phyloP scores from a whole-genome alignment of 1,139 yeast species.

The Kurtzmaniella quercitrusa region DNA sequence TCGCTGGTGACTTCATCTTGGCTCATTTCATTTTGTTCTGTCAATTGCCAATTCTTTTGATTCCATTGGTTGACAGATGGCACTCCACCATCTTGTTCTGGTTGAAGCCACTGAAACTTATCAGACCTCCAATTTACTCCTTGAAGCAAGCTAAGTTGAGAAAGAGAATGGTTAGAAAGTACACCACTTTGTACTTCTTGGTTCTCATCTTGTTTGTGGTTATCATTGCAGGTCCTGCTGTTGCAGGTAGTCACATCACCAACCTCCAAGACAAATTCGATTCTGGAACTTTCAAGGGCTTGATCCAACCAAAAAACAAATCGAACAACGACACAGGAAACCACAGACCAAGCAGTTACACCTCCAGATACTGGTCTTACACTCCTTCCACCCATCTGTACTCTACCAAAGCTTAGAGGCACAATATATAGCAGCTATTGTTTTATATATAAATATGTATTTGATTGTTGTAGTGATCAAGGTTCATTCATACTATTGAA shows the following conservation, averaged over 20 bases:
- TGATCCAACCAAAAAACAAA: conserved; percentile 85
- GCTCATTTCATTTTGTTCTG: conserved; percentile 86
- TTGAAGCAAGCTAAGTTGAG: conserved; percentile 96
- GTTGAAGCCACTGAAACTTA: conserved; percentile 97
- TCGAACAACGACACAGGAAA: conserved; percentile 80
- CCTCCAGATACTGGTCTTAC: conserved; percentile 51
- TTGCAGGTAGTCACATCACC: conserved; percentile 46
- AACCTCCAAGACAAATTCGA: conserved; percentile 20
- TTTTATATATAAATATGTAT: conserved; percentile 6
- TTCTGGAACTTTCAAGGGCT: conserved; percentile 50
- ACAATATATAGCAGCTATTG: conserved; percentile 6
- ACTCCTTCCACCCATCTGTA: conserved; percentile 53
- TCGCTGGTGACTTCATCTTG: conserved; percentile 92
- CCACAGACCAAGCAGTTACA: conserved; percentile 43
- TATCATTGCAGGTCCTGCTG: conserved; percentile 90
- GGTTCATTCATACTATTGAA: background rate
- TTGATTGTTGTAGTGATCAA: too few species aligned
- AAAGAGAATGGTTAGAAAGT: conserved; percentile 97
- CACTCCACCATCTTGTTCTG: conserved; percentile 98
- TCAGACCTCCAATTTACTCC: conserved; percentile 97
- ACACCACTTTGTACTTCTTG: conserved; percentile 75
- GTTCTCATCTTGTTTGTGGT: conserved; percentile 68
- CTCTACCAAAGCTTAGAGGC: conserved; percentile 54
- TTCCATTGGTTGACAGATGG: conserved; percentile 95
- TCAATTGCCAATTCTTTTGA: conserved; percentile 80